Conservation (phyloP, 1,284 basidiomycete species). For the Macrocybe sp. region DNA sequence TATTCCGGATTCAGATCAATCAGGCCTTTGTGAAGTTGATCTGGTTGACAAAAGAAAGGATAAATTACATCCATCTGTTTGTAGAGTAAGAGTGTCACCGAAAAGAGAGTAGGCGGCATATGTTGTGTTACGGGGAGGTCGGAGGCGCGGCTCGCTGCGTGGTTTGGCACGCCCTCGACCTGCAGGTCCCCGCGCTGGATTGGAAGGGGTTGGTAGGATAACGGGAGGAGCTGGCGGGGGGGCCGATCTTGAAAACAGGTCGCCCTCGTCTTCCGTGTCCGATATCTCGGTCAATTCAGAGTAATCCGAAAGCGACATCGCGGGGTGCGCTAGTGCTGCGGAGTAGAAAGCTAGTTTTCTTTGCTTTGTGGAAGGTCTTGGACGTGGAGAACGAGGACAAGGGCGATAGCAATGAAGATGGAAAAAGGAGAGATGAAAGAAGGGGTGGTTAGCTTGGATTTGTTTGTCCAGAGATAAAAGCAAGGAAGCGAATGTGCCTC, state of each 20-base stretch:
- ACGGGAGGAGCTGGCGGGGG: too few relatives aligned
- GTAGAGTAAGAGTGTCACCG: too few relatives aligned
- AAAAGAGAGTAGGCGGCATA: neutral
- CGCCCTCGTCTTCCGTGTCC: conserved; percentile 8
- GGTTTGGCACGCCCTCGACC: neutral
- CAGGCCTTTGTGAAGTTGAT: conserved; percentile 40
- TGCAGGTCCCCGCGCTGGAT: neutral
- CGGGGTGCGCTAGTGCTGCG: too few relatives aligned
- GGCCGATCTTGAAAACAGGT: neutral
- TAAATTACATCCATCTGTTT: too few relatives aligned
- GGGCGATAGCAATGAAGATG: too few relatives aligned
- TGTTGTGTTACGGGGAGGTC: neutral
- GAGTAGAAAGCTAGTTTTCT: too few relatives aligned
- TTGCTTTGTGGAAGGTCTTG: too few relatives aligned
- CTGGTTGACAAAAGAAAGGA: conserved; percentile 23
- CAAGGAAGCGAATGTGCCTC: too few relatives aligned
- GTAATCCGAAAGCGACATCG: neutral
- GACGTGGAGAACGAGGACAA: too few relatives aligned
- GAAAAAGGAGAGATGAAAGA: too few relatives aligned
- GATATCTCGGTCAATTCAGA: conserved; percentile 11
- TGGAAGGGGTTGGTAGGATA: neutral
- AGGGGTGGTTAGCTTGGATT: too few relatives aligned
- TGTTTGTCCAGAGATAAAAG: too few relatives aligned
- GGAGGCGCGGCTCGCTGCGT: neutral
- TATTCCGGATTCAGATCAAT: conserved; percentile 66